Percentiles rank a stretch among this genome's conserved stretches.
phyloP scores from a whole-genome alignment of 495 filamentous ascomycete species.

The Beverwykella pulmonaria region DNA sequence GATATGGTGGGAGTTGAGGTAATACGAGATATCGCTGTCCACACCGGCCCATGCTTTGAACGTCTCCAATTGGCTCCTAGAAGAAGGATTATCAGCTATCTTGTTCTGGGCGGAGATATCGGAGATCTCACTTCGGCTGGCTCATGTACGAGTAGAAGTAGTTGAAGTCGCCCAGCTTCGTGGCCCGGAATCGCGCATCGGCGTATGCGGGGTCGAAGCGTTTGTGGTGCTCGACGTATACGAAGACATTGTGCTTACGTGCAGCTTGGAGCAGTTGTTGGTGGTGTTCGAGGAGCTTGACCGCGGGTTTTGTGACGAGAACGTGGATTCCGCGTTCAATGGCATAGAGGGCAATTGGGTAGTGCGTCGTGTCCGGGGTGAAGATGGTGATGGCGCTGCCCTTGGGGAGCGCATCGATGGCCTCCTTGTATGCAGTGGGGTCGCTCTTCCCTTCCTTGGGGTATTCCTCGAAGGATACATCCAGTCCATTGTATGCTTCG shows the following conservation, averaged over 20 bases:
- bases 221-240: slow-evolving; percentile 96
- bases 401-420: slow-evolving; percentile 79
- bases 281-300: slow-evolving; percentile 80
- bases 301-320: slow-evolving; percentile 93
- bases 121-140: slow-evolving; percentile 70
- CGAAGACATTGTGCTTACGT: slow-evolving; percentile 76
- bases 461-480: slow-evolving; percentile 79
- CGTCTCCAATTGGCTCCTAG: slow-evolving; percentile 72
- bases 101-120: neutral
- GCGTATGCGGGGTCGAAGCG: slow-evolving; percentile 91
- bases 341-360: slow-evolving; percentile 90
- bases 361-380: slow-evolving; percentile 93
- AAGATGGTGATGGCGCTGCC: slow-evolving; percentile 96
- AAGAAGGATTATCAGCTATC: neutral
- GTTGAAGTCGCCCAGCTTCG: slow-evolving; percentile 83
- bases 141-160: slow-evolving; percentile 98
- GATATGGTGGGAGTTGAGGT: slow-evolving; percentile 90
- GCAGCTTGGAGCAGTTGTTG: slow-evolving; percentile 70
- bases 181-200: slow-evolving; percentile 76
- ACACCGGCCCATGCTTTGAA: slow-evolving; percentile 95
- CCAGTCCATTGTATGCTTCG: slow-evolving; percentile 82
- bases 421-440: slow-evolving; percentile 82
- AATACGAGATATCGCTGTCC: slow-evolving; percentile 92
- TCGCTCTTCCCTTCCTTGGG: slow-evolving; percentile 73
- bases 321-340: slow-evolving; percentile 86